phyloP scores from a whole-genome alignment of 371 early-diverging fungal genomes.

The Batrachochytrium dendrobatidis region DNA sequence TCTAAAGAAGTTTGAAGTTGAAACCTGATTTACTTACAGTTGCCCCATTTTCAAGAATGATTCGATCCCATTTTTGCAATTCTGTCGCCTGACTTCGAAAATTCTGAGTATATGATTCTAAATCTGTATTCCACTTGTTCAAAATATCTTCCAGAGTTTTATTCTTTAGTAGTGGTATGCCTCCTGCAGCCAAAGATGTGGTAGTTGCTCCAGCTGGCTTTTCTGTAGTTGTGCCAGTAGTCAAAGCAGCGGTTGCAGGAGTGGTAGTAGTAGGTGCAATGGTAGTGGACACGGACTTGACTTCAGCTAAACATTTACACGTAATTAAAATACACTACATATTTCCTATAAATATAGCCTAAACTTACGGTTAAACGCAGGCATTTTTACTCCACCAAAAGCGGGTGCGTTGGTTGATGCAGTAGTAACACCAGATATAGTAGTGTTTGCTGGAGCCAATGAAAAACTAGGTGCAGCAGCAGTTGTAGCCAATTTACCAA shows the following conservation, averaged over 20 bases:
- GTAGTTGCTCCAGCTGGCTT: slow-evolving; percentile 27
- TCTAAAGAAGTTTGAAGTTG: background rate
- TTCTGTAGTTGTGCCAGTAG: slow-evolving; percentile 24
- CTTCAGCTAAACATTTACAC: background rate
- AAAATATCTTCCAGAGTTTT: slow-evolving; percentile 82
- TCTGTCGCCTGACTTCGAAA: slow-evolving; percentile 82
- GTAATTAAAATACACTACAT: background rate
- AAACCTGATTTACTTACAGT: slow-evolving; percentile 42
- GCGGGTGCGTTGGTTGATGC: slow-evolving; percentile 6
- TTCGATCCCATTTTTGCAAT: slow-evolving; percentile 79
- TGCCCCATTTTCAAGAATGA: slow-evolving; percentile 74
- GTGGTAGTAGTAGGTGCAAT: slow-evolving; percentile 21
- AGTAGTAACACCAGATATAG: slow-evolving; percentile 10
- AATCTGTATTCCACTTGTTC: slow-evolving; percentile 75
- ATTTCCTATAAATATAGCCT: background rate
- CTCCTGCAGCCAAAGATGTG: slow-evolving; percentile 27
- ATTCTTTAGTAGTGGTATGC: slow-evolving; percentile 56
- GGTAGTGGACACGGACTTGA: slow-evolving; percentile 10
- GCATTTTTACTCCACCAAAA: background rate
- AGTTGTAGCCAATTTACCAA: slow-evolving; percentile 8
- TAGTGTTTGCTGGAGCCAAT: slow-evolving; percentile 1
- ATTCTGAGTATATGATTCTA: slow-evolving; percentile 66
- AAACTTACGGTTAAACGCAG: background rate
- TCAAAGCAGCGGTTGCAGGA: slow-evolving; percentile 19
- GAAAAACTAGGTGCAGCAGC: slow-evolving; percentile 4